Evolutionary conservation across 2,329 filamentous ascomycete species (phyloP), one percentile per base, ranked within the genome.

Genomic region (Dactylellina parvicollis): DNA sequence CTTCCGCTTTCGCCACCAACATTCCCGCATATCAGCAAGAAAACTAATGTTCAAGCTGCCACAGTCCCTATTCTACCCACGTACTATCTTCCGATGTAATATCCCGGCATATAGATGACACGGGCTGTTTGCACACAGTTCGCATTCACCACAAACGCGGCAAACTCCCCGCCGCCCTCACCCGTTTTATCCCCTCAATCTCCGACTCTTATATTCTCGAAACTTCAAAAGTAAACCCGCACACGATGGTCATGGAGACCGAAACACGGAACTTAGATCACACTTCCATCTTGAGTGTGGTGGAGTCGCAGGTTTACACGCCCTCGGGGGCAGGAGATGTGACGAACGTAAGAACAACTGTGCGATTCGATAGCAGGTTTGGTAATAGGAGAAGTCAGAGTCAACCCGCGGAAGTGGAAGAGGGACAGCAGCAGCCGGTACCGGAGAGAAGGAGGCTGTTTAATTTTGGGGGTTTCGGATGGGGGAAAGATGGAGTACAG

Each of bases 41-140:
- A 30, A 55, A 54, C 56, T 75, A 55, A 64, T 26, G 26, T 71
- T 87, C 85, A 3, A 85, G 86, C 28, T 83, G 86, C 76, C 82
- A 86, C 76, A 95, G 94, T 79, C 91, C 91, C 4, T 93, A 94
- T 83, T 89, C 89, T 76, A 88, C 86, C 75, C 91, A 95, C 82
- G 91, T 95, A 59, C 84, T 92, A 77, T 92, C 90, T 79, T 92
- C 90, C 80, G 91, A 95, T 81, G 92, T 90, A 78, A 91, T 95
- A 80, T 87, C 87, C 52, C 89, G 88, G 76, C 84, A 86, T 80
- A 87, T 92, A 81, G 91, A 94, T 80, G 85, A 88, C 4, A 91
- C 90, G 0, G 90, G 91, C 77, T 88, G 89, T 54, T 84, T 95
- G 22, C 87, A 91, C 78, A 94, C 91, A 20, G 89, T 90, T 5